Base-by-base conservation (phyloP, 208 protist species). In the Trypanosoma platydactyli region DNA sequence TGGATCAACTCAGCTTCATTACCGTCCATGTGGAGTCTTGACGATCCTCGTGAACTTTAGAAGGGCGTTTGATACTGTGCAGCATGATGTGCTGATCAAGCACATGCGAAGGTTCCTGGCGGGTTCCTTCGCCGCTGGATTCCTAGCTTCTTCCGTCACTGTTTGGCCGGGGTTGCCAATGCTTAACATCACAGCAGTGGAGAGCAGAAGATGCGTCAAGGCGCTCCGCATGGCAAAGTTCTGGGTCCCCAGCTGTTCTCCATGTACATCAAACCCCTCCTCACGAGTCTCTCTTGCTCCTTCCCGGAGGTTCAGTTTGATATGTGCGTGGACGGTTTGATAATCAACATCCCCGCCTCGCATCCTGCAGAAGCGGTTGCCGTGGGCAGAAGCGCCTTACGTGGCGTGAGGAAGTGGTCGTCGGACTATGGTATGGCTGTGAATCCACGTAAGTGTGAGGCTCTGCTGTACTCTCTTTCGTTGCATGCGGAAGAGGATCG, bases 261-360 rank as follows among this genome's bases (percentile, higher is more conserved):
- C 55, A 38, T 60, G 30, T 60, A 46, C 33, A 44, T 22, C 5
- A 18, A 25, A 5, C 55, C 55, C 13, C 55, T 60, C n/a, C 55
- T 60, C 3, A 22, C 38, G 30, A 25, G 25, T 12, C 55, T 60
- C 6, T n/a, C 13, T 46, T 6, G 24, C n/a, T 60, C 25, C 9
- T 9, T 11, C 9, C n/a, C 55, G 7, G 27, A 60, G 3, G 33
- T 25, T 13, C 35, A 38, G 33, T 38, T 44, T 3, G 35, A 60
- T 22, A 60, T 60, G 27, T 60, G 25, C 33, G 33, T 33, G 25
- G 55, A 60, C 55, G 33, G 44, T n/a, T 41, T 60, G 35, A 24
- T 16, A 0, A 60, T 45, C 5, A 60, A 5, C 6, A 60, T 60
- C 27, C 25, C 25, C 0, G 38, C 30, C 5, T 4, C 25, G 6